Conservation (phyloP, 2,329 filamentous ascomycete genomes). For the Ilyonectria destructans region DNA sequence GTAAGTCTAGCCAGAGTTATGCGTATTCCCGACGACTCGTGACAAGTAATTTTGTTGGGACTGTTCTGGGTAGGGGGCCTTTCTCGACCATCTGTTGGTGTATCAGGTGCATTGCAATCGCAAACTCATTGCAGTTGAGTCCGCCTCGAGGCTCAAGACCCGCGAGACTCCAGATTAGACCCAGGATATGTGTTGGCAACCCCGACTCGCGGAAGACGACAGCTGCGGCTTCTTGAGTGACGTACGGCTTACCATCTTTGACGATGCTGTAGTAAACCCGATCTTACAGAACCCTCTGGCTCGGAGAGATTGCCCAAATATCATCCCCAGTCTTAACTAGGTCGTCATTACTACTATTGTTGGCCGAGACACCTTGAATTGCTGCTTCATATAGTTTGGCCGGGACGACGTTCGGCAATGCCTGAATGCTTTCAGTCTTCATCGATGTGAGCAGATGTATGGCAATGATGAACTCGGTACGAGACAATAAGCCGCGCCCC, state of each 20-base stretch:
- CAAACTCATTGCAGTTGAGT: slow-evolving; percentile 91
- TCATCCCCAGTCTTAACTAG: slow-evolving; percentile 62
- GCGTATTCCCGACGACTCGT: too few relatives aligned
- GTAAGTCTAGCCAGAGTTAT: too few relatives aligned
- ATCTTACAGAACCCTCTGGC: slow-evolving; percentile 91
- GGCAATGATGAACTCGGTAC: slow-evolving; percentile 95
- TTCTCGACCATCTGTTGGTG: slow-evolving; percentile 84
- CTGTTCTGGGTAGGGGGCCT: too few relatives aligned
- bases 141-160: slow-evolving; percentile 93
- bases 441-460: slow-evolving; percentile 97
- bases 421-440: slow-evolving; percentile 86
- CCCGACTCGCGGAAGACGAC: slow-evolving; percentile 94
- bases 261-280: slow-evolving; percentile 88
- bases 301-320: slow-evolving; percentile 87
- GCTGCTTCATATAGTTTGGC: slow-evolving; percentile 92
- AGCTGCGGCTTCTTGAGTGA: slow-evolving; percentile 95
- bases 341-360: slow-evolving; percentile 10
- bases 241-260: slow-evolving; percentile 83
- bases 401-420: slow-evolving; percentile 85
- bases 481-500: slow-evolving; percentile 87
- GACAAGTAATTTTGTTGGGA: too few relatives aligned
- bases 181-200: slow-evolving; percentile 88
- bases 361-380: slow-evolving; percentile 71
- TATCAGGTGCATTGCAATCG: slow-evolving; percentile 97
- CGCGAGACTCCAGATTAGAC: slow-evolving; percentile 96